phyloP scores from a whole-genome alignment of 2,329 filamentous ascomycete genomes.

The Neoarthrinium moseri region DNA sequence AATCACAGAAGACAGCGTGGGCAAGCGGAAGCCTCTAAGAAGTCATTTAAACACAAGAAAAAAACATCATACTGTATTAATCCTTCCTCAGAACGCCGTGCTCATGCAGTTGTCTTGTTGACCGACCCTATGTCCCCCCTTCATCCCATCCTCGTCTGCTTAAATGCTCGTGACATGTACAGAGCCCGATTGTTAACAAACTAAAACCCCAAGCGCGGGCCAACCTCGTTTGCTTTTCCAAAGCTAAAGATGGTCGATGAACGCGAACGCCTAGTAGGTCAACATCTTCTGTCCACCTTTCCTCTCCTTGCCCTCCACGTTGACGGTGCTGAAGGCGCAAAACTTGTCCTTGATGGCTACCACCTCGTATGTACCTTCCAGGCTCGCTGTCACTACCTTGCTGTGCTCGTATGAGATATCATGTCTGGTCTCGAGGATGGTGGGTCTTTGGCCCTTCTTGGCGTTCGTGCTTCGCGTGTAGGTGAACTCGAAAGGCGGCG shows the following conservation, averaged over 20 bases:
- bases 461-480: constrained; percentile 90
- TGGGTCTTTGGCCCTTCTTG: constrained; percentile 72
- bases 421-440: constrained; percentile 86
- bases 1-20: too few relatives aligned
- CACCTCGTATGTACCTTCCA: constrained; percentile 97
- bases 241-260: too few relatives aligned
- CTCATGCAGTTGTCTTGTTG: constrained; percentile 25
- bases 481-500: constrained; percentile 95
- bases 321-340: constrained; percentile 81
- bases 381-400: constrained; percentile 80
- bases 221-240: too few relatives aligned
- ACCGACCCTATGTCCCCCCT: constrained; percentile 9
- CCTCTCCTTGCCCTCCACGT: constrained; percentile 46
- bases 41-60: too few relatives aligned
- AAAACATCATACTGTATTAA: too few relatives aligned
- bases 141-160: constrained; percentile 12
- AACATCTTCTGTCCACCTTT: constrained; percentile 38
- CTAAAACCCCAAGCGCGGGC: too few relatives aligned
- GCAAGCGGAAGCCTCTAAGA: too few relatives aligned
- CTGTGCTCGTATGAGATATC: constrained; percentile 79
- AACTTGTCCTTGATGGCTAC: constrained; percentile 92
- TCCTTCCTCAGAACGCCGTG: constrained; percentile 28
- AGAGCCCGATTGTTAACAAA: too few relatives aligned
- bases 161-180: constrained; percentile 6
- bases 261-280: constrained; percentile 24